Evolutionary conservation across 495 filamentous ascomycete species (phyloP).

Genomic region (Clohesyomyces aquaticus): DNA sequence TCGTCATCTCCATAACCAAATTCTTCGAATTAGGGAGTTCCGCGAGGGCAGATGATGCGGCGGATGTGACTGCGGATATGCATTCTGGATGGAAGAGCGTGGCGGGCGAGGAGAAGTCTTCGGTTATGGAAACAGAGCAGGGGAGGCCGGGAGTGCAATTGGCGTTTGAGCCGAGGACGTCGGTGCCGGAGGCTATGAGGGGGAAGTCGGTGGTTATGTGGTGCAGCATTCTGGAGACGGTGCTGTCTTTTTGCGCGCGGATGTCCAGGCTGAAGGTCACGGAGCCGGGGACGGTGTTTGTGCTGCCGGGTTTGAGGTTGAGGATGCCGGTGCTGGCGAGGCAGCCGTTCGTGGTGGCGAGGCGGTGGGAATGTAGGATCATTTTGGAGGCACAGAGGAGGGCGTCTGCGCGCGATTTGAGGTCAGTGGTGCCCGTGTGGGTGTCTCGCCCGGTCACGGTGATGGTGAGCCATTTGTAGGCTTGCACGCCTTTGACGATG

Average conservation of each 20-base stretch:
- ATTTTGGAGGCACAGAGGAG: slow-evolving; percentile 69
- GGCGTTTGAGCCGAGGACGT: slow-evolving; percentile 48
- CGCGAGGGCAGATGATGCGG: slow-evolving; percentile 60
- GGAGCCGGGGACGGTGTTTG: slow-evolving; percentile 74
- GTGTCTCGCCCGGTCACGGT: slow-evolving; percentile 67
- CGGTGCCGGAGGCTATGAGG: slow-evolving; percentile 59
- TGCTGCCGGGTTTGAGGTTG: slow-evolving; percentile 65
- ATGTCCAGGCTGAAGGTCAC: slow-evolving; percentile 76
- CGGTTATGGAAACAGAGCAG: slow-evolving; percentile 60
- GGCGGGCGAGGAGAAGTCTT: slow-evolving; percentile 67
- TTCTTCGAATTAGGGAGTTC: slow-evolving; percentile 49
- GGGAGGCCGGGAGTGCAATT: slow-evolving; percentile 55
- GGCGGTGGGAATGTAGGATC: slow-evolving; percentile 67
- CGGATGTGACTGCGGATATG: slow-evolving; percentile 65
- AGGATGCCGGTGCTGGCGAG: slow-evolving; percentile 75
- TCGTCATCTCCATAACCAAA: slow-evolving; percentile 55
- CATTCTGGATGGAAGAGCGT: slow-evolving; percentile 72
- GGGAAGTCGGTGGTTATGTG: slow-evolving; percentile 60
- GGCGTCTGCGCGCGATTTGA: slow-evolving; percentile 63
- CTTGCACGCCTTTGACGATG: slow-evolving; percentile 70
- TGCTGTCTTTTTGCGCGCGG: slow-evolving; percentile 62
- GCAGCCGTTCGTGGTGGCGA: slow-evolving; percentile 59
- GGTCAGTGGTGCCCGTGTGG: slow-evolving; percentile 77
- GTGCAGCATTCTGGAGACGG: slow-evolving; percentile 61
- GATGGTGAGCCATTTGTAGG: slow-evolving; percentile 73